Percentiles rank a stretch among this genome's conserved stretches.
Evolutionary conservation across 2,329 filamentous ascomycete species (phyloP).

Genomic region (Phoma sp.): DNA sequence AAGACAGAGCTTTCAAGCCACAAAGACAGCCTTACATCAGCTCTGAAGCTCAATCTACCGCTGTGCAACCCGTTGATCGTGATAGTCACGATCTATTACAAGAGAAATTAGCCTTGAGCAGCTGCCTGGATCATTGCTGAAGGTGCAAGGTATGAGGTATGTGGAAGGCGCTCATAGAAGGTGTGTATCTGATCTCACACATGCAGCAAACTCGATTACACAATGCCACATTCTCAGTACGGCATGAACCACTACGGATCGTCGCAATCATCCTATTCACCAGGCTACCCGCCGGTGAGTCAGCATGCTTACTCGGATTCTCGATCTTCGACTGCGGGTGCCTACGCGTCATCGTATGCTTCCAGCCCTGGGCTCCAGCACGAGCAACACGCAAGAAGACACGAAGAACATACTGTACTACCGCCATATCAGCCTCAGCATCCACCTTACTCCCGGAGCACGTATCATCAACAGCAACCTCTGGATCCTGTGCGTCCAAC

Average conservation of each 20-base stretch:
- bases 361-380: constrained; percentile 35
- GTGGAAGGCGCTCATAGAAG: neutral
- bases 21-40: neutral
- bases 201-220: constrained; percentile 47
- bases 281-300: constrained; percentile 39
- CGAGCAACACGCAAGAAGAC: constrained; percentile 34
- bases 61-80: constrained; percentile 13
- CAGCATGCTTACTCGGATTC: constrained; percentile 40
- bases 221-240: constrained; percentile 51
- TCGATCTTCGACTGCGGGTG: constrained; percentile 33
- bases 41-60: neutral
- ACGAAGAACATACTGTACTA: constrained; percentile 35
- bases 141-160: constrained; percentile 50
- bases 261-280: constrained; percentile 38
- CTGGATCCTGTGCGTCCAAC: constrained; percentile 38
- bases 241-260: constrained; percentile 46
- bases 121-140: constrained; percentile 28
- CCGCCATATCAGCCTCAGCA: constrained; percentile 41
- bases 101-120: constrained; percentile 28
- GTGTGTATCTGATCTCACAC: constrained; percentile 20
- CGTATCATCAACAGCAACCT: constrained; percentile 44
- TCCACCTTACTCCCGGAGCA: constrained; percentile 37
- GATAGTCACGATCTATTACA: constrained; percentile 30
- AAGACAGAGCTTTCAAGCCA: neutral
- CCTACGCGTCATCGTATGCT: constrained; percentile 39